These are phyloP conservation scores for Entonaema liquescens DNA, from an alignment of 495 filamentous ascomycete species.

Conservation along the genomic window DNA sequence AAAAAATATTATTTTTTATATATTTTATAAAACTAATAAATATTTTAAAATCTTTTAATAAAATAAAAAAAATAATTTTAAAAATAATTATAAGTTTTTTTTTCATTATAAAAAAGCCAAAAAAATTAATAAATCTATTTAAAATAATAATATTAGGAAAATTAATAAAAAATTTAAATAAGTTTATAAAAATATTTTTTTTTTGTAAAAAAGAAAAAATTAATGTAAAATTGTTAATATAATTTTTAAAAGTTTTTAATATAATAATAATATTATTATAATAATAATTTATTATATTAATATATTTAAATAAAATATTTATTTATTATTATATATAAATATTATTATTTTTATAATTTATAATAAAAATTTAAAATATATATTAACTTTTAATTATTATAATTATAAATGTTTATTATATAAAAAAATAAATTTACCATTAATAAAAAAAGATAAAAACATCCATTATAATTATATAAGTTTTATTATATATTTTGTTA, in stretches of 20 bases:
- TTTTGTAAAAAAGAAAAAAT: not conserved
- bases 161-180: conserved; percentile 8
- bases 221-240: conserved; percentile 4
- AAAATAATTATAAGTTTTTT: not conserved
- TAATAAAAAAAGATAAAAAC: not conserved
- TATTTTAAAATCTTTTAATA: conserved; percentile 7
- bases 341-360: conserved; percentile 7
- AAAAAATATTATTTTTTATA: conserved; percentile 3
- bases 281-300: not conserved
- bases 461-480: not conserved
- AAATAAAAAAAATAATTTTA: conserved; percentile 2
- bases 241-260: not conserved
- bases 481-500: not conserved
- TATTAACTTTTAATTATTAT: not conserved
- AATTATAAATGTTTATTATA: not conserved
- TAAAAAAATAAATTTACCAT: not conserved
- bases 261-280: conserved; percentile 1
- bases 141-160: too few relatives aligned
- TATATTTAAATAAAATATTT: not conserved
- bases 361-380: not conserved
- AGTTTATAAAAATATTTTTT: conserved; percentile 10
- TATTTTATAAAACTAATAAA: conserved; percentile 9
- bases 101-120: too few relatives aligned
- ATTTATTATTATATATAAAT: conserved; percentile 1
- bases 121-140: too few relatives aligned